A percentile compares a stretch with the other conserved stretches of the same genome.
phyloP scores from a whole-genome alignment of 176 grass and related monocot species.

The Zizania latifolia region DNA sequence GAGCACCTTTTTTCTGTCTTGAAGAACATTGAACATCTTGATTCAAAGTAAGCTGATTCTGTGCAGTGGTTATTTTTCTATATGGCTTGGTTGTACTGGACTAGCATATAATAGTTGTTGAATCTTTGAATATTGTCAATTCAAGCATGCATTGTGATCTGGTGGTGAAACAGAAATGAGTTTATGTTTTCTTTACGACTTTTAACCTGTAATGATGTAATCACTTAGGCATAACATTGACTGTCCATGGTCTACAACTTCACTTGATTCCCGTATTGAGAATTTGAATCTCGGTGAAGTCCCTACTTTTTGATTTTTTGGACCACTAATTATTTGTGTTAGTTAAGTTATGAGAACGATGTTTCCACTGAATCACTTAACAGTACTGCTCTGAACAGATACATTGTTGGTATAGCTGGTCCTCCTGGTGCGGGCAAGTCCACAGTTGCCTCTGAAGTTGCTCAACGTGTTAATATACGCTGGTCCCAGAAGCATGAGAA shows the following conservation, averaged over 20 bases:
- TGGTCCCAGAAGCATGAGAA: slow-evolving; percentile 51
- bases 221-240: background rate
- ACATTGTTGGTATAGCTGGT: slow-evolving; percentile 84
- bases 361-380: background rate
- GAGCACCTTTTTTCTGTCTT: slow-evolving; percentile 61
- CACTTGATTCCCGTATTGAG: background rate
- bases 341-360: slow-evolving; percentile 2
- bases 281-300: background rate
- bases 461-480: slow-evolving; percentile 48
- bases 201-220: background rate
- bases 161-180: background rate
- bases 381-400: slow-evolving; percentile 35
- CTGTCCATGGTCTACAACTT: background rate
- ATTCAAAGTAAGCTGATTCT: slow-evolving; percentile 63
- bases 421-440: slow-evolving; percentile 93
- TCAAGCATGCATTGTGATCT: background rate
- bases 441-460: slow-evolving; percentile 82
- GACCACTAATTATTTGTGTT: background rate
- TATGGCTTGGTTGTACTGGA: background rate
- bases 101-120: background rate
- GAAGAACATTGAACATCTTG: slow-evolving; percentile 37
- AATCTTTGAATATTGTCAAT: slow-evolving; percentile 1
- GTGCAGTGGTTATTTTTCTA: background rate
- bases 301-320: background rate
- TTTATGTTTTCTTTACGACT: background rate